These are phyloP conservation scores for Scutellaria barbata DNA, from an alignment of 257 asterid species.

Conservation along the genomic window DNA sequence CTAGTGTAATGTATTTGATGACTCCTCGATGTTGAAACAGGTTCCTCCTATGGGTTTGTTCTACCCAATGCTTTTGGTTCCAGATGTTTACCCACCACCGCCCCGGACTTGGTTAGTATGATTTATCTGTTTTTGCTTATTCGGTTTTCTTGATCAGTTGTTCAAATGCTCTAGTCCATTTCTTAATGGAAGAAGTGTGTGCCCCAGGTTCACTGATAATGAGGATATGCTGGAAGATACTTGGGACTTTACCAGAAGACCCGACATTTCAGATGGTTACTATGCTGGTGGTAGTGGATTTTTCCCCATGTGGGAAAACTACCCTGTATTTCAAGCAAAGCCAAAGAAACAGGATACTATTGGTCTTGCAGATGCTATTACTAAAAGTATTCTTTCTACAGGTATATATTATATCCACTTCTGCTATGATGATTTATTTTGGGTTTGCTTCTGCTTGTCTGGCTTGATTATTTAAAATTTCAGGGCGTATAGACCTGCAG, in stretches of 20 bases:
- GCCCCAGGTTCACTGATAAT: constrained; percentile 81
- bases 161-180: constrained; percentile 27
- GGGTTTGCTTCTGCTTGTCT: constrained; percentile 38
- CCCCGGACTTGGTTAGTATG: constrained; percentile 73
- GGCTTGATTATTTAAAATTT: constrained; percentile 21
- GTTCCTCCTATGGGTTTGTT: constrained; percentile 99
- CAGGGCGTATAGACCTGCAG: constrained; percentile 94
- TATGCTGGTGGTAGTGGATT: constrained; percentile 56
- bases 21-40: constrained; percentile 48
- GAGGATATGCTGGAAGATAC: constrained; percentile 98
- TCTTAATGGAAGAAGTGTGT: constrained; percentile 24
- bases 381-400: constrained; percentile 89
- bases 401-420: constrained; percentile 48
- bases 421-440: constrained; percentile 25
- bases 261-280: constrained; percentile 64
- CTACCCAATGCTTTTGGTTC: constrained; percentile 86
- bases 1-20: constrained; percentile 28
- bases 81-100: constrained; percentile 96
- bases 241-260: constrained; percentile 63
- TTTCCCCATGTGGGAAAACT: constrained; percentile 91
- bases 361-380: constrained; percentile 96
- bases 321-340: constrained; percentile 70
- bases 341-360: constrained; percentile 81
- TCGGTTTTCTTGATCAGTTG: constrained; percentile 23
- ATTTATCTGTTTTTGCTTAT: not conserved